Evolutionary conservation across 345 rosid species (phyloP).

Genomic region (Lepidium aucheri): DNA sequence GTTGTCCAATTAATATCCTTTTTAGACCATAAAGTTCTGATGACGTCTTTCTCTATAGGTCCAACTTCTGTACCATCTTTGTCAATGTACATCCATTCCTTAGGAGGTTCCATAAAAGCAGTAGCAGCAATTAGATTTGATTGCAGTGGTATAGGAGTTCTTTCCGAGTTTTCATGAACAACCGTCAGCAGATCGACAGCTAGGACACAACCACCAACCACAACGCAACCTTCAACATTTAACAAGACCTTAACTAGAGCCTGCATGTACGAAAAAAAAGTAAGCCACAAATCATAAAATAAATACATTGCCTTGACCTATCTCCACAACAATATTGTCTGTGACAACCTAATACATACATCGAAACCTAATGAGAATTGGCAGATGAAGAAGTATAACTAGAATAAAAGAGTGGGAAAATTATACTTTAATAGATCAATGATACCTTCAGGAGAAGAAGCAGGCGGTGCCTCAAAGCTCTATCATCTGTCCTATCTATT

Average conservation of each 20-base stretch:
- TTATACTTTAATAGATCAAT: not conserved
- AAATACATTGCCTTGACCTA: conserved; percentile 3
- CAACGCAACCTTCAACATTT: conserved; percentile 88
- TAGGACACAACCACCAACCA: conserved; percentile 97
- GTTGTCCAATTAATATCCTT: conserved; percentile 83
- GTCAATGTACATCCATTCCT: conserved; percentile 93
- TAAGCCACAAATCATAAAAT: conserved; percentile 13
- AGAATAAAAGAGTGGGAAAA: not conserved
- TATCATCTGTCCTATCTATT: conserved; percentile 90
- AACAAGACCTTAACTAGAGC: conserved; percentile 85
- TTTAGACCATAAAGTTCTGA: conserved; percentile 94
- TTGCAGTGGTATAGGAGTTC: conserved; percentile 94
- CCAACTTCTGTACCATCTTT: conserved; percentile 78
- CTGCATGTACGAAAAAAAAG: conserved; percentile 36
- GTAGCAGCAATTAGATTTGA: conserved; percentile 96
- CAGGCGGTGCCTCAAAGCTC: conserved; percentile 96
- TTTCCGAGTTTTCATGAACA: conserved; percentile 94
- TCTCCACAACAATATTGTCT: conserved; percentile 9
- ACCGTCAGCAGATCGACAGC: conserved; percentile 96
- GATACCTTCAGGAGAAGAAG: conserved; percentile 87
- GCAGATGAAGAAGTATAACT: not conserved
- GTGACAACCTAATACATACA: not conserved
- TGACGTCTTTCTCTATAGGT: conserved; percentile 91
- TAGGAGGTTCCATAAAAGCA: conserved; percentile 98
- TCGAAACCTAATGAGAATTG: not conserved